Evolutionary conservation across 73 alveolate genomes (phyloP).

Genomic region (Symbiodinium pilosum): DNA sequence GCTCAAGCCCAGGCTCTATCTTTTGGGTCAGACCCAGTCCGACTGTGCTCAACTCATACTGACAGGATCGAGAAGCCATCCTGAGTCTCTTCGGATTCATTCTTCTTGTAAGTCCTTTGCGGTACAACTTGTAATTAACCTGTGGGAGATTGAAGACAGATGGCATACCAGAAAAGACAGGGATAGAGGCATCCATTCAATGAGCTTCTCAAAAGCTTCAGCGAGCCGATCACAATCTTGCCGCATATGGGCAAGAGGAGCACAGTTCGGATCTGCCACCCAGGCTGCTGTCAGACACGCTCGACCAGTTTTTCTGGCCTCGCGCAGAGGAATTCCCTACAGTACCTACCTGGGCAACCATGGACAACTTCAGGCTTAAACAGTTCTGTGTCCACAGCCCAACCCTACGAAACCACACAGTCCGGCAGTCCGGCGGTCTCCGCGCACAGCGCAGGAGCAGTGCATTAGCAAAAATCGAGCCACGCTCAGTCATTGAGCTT

Average conservation of each 20-base stretch:
- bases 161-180: no score
- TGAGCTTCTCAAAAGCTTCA: no score
- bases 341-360: background rate
- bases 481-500: background rate
- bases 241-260: background rate
- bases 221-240: background rate
- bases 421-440: background rate
- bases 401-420: background rate
- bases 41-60: no score
- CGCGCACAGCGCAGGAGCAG: no score
- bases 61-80: no score
- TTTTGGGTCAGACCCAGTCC: no score
- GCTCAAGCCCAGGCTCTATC: no score
- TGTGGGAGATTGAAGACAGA: no score
- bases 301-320: background rate
- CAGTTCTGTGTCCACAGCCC: background rate
- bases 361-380: background rate
- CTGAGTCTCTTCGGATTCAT: no score
- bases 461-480: background rate
- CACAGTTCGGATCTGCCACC: background rate
- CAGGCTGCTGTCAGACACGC: background rate
- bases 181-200: no score
- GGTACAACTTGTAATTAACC: no score
- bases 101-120: no score
- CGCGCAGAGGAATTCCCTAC: background rate